Evolutionary conservation across 192 early-diverging fungal species (phyloP), one percentile per base, ranked within the genome.

Genomic region (Podila clonocystis): DNA sequence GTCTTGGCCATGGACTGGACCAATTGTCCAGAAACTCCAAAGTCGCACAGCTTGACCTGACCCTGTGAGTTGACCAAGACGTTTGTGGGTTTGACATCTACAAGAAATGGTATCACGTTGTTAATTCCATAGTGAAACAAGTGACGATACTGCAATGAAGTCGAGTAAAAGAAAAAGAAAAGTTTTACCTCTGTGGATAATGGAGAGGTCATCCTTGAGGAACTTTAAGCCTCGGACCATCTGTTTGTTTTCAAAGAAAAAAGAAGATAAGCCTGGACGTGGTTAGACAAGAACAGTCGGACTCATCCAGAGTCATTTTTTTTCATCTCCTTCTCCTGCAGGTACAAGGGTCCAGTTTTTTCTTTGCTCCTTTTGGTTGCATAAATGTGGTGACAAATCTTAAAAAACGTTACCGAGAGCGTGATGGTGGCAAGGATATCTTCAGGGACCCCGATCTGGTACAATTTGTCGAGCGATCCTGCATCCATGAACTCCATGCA

Each of bases 401-500:
- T 55, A 31, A 68, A 76, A 45, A 45, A 45, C 41, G 41, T 45
- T 86, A 95, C 92, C 57, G 94, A 88, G 31, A 87, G 83, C 8
- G 94, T 88, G 58, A 97, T 95, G 58, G 85, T 85, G 9, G 89
- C 90, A 67, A 98, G 76, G 26, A 97, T 88, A 64, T 88, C 87
- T 83, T 98, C 96, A 20, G 93, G 93, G 4, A 95, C 88, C 29
- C 95, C 95, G 30, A 87, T 87, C 19, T 89, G 86, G 65, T 97
- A 97, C 34, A 98, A 78, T 20, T 89, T 89, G 71, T 97, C 95
- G 48, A 98, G 74, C n/a, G 95, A 97, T 50, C 96, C 97, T 57
- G 90, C 94, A 72, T 99, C 97, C 97, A 99, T 99, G 74, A 90
- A 99, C 84, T 99, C 97, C 95, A 99, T 99, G 74, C 94, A 96